Base-by-base conservation (phyloP, 2,329 filamentous ascomycete genomes). In the Pseudonectria buxi region DNA sequence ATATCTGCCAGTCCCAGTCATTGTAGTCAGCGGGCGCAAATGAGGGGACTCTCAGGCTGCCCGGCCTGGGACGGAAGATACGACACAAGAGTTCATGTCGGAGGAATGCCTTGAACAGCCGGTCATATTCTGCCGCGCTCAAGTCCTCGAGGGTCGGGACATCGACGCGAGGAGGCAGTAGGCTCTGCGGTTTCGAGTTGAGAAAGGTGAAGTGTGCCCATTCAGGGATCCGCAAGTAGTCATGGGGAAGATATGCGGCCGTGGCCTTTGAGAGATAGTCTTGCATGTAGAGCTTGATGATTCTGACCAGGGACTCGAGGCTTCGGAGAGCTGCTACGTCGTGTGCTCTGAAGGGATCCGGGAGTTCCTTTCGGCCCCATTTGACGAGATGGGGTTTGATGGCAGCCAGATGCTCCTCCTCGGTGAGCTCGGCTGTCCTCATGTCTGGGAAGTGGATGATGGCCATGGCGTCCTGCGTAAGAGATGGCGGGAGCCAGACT, bases 181-280 rank as follows among this genome's bases (percentile, higher is more conserved):
- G 18, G 18, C 5, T 6, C 5, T 9, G 5, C 18, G 18, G 18
- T 22, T 9, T 9, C 5, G 9, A 6, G 9, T 9, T 9, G 9
- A 5, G 18, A 9, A 22, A 22, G 5, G 18, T 22, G 5, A 6
- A 6, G 26, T 42, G 22, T 6, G 33, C 15, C 28, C 30, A 36
- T 12, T 18, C 10, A 6, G 41, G 39, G 2, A 44, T 30, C 14
- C 26, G 14, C 12, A 37, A 14, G 12, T 29, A 41, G 6, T 33
- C 35, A 4, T 18, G 15, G 4, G 26, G 28, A 3, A 39, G 28
- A 16, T 36, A 34, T 22, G 16, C 2, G 25, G 29, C 30, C 2
- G 41, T 40, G 10, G 36, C 36, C 15, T 43, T 43, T 14, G 14
- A 26, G 9, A 41, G 6, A 10, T 43, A 43, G 22, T 41, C 40